Conservation (phyloP, 345 rosid genomes). For the Jatropha curcas region DNA sequence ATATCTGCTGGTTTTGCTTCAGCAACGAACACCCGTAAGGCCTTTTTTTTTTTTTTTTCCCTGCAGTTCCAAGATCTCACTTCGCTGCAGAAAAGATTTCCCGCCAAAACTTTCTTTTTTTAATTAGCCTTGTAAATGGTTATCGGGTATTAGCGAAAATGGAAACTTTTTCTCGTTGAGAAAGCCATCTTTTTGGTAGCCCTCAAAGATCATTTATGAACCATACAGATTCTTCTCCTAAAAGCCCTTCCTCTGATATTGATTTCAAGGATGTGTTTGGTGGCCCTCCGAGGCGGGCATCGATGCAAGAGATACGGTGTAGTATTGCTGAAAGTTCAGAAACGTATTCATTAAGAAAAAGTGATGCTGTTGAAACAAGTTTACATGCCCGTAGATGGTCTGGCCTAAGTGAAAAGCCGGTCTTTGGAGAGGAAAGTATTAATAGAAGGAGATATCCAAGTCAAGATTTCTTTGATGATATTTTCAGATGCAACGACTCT, state of each 20-base stretch:
- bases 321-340: constrained; percentile 47
- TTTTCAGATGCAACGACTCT: constrained; percentile 55
- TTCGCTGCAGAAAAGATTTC: constrained; percentile 16
- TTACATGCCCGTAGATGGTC: constrained; percentile 37
- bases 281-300: constrained; percentile 72
- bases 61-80: not conserved
- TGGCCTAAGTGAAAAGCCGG: constrained; percentile 61
- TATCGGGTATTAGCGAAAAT: constrained; percentile 8
- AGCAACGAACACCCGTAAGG: not conserved
- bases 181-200: constrained; percentile 39
- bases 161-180: constrained; percentile 38
- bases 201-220: constrained; percentile 23
- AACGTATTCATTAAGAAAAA: constrained; percentile 18
- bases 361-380: constrained; percentile 17
- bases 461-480: constrained; percentile 72
- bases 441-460: constrained; percentile 40
- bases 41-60: too few relatives aligned
- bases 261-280: constrained; percentile 87
- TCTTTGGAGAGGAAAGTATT: constrained; percentile 62
- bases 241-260: constrained; percentile 41
- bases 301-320: constrained; percentile 40
- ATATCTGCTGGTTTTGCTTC: not conserved
- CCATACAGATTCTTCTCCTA: constrained; percentile 22
- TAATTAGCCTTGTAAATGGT: not conserved
- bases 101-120: constrained; percentile 25